These are phyloP conservation scores for Penicillium macrosclerotiorum DNA, from an alignment of 495 filamentous ascomycete species.

Conservation along the genomic window DNA sequence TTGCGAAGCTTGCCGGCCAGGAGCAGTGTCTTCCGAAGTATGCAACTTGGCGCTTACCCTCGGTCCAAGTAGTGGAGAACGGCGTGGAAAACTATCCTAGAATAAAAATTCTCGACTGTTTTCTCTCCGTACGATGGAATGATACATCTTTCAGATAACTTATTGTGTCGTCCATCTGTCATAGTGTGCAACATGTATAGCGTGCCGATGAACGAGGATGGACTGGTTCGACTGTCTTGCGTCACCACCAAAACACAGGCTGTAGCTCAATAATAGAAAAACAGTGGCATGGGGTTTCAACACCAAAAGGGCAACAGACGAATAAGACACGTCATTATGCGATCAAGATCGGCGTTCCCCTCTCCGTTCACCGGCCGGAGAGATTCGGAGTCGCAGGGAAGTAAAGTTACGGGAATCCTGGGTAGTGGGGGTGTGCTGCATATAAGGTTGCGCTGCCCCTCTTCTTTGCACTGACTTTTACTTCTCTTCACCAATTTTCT, in stretches of 20 bases:
- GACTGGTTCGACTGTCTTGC: too few species aligned
- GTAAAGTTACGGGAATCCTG: neutral
- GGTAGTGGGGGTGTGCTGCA: constrained; percentile 18
- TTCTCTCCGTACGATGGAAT: neutral
- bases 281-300: too few species aligned
- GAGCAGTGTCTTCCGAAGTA: too few species aligned
- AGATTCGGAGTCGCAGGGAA: constrained; percentile 17
- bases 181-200: neutral
- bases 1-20: too few species aligned
- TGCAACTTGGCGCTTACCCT: too few species aligned
- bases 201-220: too few species aligned
- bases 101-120: neutral
- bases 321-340: constrained; percentile 18
- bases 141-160: neutral
- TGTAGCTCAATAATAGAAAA: neutral
- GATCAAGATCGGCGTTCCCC: constrained; percentile 13
- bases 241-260: neutral
- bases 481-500: constrained; percentile 2
- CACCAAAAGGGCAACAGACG: neutral
- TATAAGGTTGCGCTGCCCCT: constrained; percentile 22
- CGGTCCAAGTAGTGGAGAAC: too few species aligned
- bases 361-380: constrained; percentile 25
- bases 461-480: constrained; percentile 1
- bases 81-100: neutral
- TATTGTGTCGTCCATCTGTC: neutral